Conservation (phyloP, 2,329 filamentous ascomycete genomes). For the Elsinoe perseae region DNA sequence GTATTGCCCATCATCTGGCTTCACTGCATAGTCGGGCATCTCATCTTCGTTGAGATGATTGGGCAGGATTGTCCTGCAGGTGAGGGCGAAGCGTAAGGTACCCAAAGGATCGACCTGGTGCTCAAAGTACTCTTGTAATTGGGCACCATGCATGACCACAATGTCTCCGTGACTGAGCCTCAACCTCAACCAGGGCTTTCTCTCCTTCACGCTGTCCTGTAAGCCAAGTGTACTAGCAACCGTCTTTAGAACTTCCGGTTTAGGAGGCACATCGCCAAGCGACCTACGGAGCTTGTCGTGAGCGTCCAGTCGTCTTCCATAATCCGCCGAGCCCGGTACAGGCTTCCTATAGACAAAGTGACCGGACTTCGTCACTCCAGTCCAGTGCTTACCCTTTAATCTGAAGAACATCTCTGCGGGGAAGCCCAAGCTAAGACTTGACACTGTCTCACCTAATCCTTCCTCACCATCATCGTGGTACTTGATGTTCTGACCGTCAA, state of each 20-base stretch:
- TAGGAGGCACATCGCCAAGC: not conserved
- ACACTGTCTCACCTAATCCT: constrained; percentile 55
- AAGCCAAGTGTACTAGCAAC: constrained; percentile 34
- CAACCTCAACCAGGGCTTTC: constrained; percentile 16
- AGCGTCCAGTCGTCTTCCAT: constrained; percentile 30
- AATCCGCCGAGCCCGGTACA: constrained; percentile 27
- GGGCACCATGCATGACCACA: constrained; percentile 54
- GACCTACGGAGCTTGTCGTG: constrained; percentile 26
- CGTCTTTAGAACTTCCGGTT: constrained; percentile 24
- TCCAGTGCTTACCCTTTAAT: constrained; percentile 46
- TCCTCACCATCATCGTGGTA: constrained; percentile 61
- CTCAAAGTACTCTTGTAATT: constrained; percentile 55
- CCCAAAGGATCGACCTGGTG: constrained; percentile 48
- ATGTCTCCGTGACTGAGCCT: constrained; percentile 56
- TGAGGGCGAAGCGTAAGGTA: constrained; percentile 50
- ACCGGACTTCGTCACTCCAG: constrained; percentile 25
- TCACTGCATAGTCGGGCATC: constrained; percentile 33
- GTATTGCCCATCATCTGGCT: constrained; percentile 30
- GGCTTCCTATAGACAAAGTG: constrained; percentile 18
- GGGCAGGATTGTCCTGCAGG: constrained; percentile 46
- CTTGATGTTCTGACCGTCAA: constrained; percentile 53
- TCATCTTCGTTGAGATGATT: constrained; percentile 36
- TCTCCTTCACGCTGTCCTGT: constrained; percentile 21
- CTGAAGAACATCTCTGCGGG: constrained; percentile 52
- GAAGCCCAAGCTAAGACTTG: constrained; percentile 53